These are phyloP conservation scores for Carex sylvatica DNA, from an alignment of 202 grass and related monocot genomes.

Conservation along the genomic window DNA sequence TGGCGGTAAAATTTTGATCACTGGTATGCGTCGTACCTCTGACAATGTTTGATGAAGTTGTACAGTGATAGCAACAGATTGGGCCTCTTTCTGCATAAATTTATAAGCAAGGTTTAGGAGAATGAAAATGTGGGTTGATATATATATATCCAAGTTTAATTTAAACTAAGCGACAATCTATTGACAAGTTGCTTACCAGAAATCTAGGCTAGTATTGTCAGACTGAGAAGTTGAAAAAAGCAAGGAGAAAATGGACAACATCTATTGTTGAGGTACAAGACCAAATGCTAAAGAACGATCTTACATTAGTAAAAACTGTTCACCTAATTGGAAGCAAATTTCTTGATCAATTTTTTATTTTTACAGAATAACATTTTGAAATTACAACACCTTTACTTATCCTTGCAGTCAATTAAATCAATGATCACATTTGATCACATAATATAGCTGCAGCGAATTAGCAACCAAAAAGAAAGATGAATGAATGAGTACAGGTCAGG, in stretches of 20 bases:
- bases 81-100: constrained; percentile 16
- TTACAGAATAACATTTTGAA: not conserved
- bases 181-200: not conserved
- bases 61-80: constrained; percentile 3
- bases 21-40: constrained; percentile 17
- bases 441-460: not conserved
- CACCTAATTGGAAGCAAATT: not conserved
- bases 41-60: constrained; percentile 11
- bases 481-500: not conserved
- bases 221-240: not conserved
- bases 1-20: constrained; percentile 16
- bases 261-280: not conserved
- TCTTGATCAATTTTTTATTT: not conserved
- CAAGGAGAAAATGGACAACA: not conserved
- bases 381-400: not conserved
- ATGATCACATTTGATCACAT: not conserved
- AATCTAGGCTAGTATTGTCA: not conserved
- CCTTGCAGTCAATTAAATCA: not conserved
- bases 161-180: not conserved
- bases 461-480: not conserved
- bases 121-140: not conserved
- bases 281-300: not conserved
- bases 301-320: not conserved
- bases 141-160: not conserved
- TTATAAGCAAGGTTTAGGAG: not conserved